Evolutionary conservation across 169 alveolate genomes (phyloP), one percentile per base, ranked within the genome.

Genomic region (Amoebophrya sp.): DNA sequence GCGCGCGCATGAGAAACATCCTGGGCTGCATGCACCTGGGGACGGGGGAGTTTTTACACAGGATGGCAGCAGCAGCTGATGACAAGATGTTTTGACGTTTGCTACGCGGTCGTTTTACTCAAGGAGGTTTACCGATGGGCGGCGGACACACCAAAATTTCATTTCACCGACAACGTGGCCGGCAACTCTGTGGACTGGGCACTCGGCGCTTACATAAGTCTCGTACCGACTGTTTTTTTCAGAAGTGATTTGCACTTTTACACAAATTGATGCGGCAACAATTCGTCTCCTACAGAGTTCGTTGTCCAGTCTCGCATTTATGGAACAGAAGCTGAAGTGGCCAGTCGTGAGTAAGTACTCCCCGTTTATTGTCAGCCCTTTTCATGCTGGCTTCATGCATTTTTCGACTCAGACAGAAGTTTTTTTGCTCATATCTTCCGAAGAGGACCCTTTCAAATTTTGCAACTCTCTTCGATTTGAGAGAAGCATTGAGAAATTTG

Each of bases 81-180:
- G 32, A 66, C 83, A 0, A 2, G 83, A 25, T 66, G 83, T 66
- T 66, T 66, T 25, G 83, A 66, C 35, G 83, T 25, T 2, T 66
- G 83, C 83, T 66, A 66, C 83, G 83, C 35, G 1, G 83, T 66
- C 83, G 32, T 25, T 12, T 25, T 66, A n/a, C 32, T 66, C 35
- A 0, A 3, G 83, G 35, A 66, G 32, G 29, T 66, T 2, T 66
- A 66, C 35, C 1, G 18, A 25, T 66, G 83, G 83, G 29, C 35
- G 10, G 10, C 83, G 35, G 35, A 18, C 38, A n/a, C 83, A 25
- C 35, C 83, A 1, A 66, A 66, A 25, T 66, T 66, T n/a, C 83
- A 66, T n/a, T 66, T 66, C 83, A 66, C 83, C 38, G 83, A 66
- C 83, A 66, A 66, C 35, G 83, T 66, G 83, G 39, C 1, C 35